Evolutionary conservation across 768 basidiomycete species (phyloP), one percentile per base, ranked within the genome.

Genomic region (Paxillus ammoniavirescens): DNA sequence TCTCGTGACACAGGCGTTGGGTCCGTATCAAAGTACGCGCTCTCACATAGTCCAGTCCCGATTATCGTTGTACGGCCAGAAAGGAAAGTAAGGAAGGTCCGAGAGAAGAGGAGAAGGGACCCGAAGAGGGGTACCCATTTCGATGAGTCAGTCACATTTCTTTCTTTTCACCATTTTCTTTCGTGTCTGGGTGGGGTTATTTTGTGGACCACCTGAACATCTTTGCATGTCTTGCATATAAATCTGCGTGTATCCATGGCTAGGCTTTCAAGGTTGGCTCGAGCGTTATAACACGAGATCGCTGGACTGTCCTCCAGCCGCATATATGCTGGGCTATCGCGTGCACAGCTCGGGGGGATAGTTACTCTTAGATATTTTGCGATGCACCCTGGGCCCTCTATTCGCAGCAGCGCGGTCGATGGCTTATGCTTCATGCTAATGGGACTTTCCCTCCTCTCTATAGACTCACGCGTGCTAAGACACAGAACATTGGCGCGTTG

Each of bases 61-160:
- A 91, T 97, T 61, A 93, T 98, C 57, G 96, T 98, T 48, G 94
- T 98, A 40, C 81, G 93, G 3, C 92, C 93, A 2, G 91, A 93
- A 61, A 79, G 90, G 36, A 93, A 94, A 64, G 85, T 94, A 28
- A 82, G 83, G 58, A 95, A 95, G 68, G 83, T 84, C 0, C 74
- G 89, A 42, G 92, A 89, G 62, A 96, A 97, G 68, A 80, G 94
- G 26, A 79, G 87, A 42, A 90, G 88, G 44, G 86, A 97, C 64
- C 93, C 93, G 3, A 97, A 93, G 72, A 79, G 93, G 17, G 91
- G 91, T 4, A 82, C 77, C 40, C 89, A 92, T 68, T 93, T 92
- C 57, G 87, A 89, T n/a, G 75, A 79, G 80, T 81, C 56, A 63
- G 77, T 67, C 12, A 37, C 2, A 2, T 23, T 45, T 17, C 7